Evolutionary conservation across 1,284 basidiomycete genomes (phyloP).

Genomic region (Boletus chippewaensis): DNA sequence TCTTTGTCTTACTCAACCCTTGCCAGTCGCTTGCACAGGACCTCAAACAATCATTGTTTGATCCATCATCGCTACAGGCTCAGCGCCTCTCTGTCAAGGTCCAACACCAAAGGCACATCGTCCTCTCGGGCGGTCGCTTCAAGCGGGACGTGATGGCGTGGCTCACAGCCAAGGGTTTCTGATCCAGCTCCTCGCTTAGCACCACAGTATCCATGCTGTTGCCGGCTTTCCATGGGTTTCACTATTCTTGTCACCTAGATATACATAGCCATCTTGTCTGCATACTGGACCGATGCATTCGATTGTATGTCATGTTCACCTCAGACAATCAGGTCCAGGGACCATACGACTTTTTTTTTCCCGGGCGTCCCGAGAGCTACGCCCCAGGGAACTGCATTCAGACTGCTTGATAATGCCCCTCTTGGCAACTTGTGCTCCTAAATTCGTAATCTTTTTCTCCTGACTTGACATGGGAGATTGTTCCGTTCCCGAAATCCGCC

Average conservation of each 20-base stretch:
- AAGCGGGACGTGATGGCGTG: slow-evolving; percentile 52
- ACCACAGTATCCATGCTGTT: slow-evolving; percentile 4
- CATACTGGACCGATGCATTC: not conserved
- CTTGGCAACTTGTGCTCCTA: not conserved
- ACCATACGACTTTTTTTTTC: not conserved
- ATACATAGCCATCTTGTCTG: slow-evolving; percentile 11
- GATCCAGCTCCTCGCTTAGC: slow-evolving; percentile 14
- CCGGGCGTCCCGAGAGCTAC: not conserved
- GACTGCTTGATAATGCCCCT: not conserved
- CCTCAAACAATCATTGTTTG: slow-evolving; percentile 43
- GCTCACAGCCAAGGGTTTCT: slow-evolving; percentile 57
- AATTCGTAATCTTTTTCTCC: slow-evolving; percentile 2
- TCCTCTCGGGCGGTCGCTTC: slow-evolving; percentile 54
- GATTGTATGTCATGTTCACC: not conserved
- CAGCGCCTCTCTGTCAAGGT: slow-evolving; percentile 42
- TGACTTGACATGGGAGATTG: too few relatives aligned
- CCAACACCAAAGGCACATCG: slow-evolving; percentile 43
- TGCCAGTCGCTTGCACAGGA: slow-evolving; percentile 49
- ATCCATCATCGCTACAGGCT: slow-evolving; percentile 40
- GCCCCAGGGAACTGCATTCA: not conserved
- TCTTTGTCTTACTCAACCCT: not conserved
- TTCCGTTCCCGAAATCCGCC: slow-evolving; percentile 9
- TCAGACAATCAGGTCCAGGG: slow-evolving; percentile 4
- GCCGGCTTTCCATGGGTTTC: slow-evolving; percentile 13
- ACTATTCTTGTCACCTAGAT: slow-evolving; percentile 15